Percentiles rank a stretch among this genome's conserved stretches.
These are phyloP conservation scores for Aspergillus intermedius DNA, from an alignment of 2,329 filamentous ascomycete species.

Conservation along the genomic window DNA sequence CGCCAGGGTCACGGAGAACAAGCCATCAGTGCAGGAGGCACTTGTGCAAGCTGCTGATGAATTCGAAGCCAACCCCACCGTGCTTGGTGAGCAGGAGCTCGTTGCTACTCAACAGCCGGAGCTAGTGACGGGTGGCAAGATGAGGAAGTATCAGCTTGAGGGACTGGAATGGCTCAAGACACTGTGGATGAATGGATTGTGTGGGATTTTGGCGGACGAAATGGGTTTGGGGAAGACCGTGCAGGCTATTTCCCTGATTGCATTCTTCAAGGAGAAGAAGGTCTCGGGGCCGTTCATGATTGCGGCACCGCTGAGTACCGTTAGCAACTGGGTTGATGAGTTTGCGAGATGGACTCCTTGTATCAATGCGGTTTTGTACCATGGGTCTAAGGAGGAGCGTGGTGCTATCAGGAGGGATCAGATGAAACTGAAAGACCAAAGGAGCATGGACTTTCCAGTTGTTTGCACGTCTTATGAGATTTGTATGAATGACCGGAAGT, in stretches of 20 bases:
- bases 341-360: constrained; percentile 84
- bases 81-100: constrained; percentile 60
- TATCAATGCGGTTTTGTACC: constrained; percentile 85
- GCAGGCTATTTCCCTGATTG: constrained; percentile 81
- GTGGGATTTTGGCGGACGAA: constrained; percentile 85
- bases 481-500: constrained; percentile 80
- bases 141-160: constrained; percentile 91
- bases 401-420: constrained; percentile 65
- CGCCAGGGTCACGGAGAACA: constrained; percentile 47
- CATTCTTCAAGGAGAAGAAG: constrained; percentile 79
- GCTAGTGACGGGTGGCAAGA: constrained; percentile 76
- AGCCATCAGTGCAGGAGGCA: constrained; percentile 51
- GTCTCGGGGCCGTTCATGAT: constrained; percentile 86
- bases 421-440: constrained; percentile 61
- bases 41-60: constrained; percentile 54
- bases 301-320: constrained; percentile 80
- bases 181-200: constrained; percentile 81
- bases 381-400: constrained; percentile 74
- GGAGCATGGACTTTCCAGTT: constrained; percentile 71
- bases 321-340: constrained; percentile 94
- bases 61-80: constrained; percentile 52
- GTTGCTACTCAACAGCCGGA: constrained; percentile 79
- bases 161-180: constrained; percentile 87
- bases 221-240: constrained; percentile 94
- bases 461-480: constrained; percentile 96